Percentiles rank a stretch among this genome's conserved stretches.
These are phyloP conservation scores for Epichloe elymi DNA, from an alignment of 2,329 filamentous ascomycete genomes.

Conservation along the genomic window DNA sequence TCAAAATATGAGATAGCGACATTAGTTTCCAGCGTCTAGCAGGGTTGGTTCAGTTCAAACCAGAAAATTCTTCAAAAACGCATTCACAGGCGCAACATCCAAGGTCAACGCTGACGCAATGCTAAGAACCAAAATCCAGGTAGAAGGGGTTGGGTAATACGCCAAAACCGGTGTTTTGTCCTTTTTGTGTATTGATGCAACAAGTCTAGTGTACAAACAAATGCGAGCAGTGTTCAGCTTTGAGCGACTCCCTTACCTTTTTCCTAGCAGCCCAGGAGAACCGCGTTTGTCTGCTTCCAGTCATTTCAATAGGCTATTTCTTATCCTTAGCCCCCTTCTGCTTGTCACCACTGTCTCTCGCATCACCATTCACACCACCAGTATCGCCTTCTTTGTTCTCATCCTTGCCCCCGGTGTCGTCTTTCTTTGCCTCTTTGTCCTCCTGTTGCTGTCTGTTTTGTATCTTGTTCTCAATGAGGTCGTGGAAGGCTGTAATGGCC, in stretches of 20 bases:
- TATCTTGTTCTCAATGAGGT: conserved; percentile 99
- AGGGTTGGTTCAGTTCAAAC: neutral
- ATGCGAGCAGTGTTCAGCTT: neutral
- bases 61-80: neutral
- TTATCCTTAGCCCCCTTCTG: conserved; percentile 46
- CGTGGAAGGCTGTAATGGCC: conserved; percentile 97
- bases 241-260: neutral
- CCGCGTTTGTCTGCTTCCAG: neutral
- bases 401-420: conserved; percentile 47
- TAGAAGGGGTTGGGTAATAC: neutral
- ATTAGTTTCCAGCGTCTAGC: conserved; percentile 34
- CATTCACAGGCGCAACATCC: neutral
- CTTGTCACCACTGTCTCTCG: conserved; percentile 38
- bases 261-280: neutral
- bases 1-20: conserved; percentile 59
- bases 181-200: neutral
- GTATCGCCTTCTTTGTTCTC: conserved; percentile 40
- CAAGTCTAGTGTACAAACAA: conserved; percentile 1
- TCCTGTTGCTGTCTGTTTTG: conserved; percentile 96
- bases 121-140: neutral
- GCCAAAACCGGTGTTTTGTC: neutral
- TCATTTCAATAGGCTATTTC: conserved; percentile 15
- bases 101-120: neutral
- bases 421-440: conserved; percentile 81
- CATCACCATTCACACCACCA: conserved; percentile 26